phyloP scores from a whole-genome alignment of 306 rosid genomes.

The Trifolium repens region DNA sequence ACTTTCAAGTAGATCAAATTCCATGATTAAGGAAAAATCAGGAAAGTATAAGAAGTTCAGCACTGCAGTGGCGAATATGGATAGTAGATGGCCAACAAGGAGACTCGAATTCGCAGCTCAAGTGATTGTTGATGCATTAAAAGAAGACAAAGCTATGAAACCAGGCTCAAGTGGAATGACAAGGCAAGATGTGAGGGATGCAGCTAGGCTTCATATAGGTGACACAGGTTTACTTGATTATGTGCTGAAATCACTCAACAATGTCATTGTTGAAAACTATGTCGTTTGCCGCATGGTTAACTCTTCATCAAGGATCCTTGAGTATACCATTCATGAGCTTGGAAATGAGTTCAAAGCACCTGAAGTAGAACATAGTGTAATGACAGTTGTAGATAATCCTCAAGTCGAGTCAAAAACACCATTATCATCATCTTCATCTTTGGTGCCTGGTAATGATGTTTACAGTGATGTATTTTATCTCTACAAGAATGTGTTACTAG shows the following conservation, averaged over 20 bases:
- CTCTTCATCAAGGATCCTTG: conserved; percentile 69
- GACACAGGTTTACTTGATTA: conserved; percentile 91
- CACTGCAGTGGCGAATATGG: conserved; percentile 67
- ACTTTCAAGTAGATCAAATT: conserved; percentile 47
- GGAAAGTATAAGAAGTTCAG: conserved; percentile 66
- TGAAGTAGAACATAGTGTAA: conserved; percentile 40
- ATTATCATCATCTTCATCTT: background rate
- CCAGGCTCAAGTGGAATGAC: conserved; percentile 74
- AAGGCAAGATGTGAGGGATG: conserved; percentile 84
- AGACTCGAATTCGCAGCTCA: conserved; percentile 80
- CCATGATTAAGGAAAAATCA: conserved; percentile 57
- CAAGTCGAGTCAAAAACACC: conserved; percentile 33
- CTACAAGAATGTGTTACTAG: conserved; percentile 71
- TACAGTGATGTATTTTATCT: conserved; percentile 65
- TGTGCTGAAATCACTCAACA: conserved; percentile 83
- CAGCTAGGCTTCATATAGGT: conserved; percentile 86
- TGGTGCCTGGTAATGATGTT: conserved; percentile 63
- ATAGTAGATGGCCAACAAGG: conserved; percentile 91
- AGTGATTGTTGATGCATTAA: conserved; percentile 80
- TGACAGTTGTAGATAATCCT: conserved; percentile 28
- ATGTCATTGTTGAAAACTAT: conserved; percentile 70
- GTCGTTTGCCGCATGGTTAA: conserved; percentile 79
- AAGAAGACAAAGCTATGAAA: conserved; percentile 61
- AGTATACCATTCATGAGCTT: conserved; percentile 71
- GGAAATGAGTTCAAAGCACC: conserved; percentile 47